These are phyloP conservation scores for Berkeleyomyces rouxiae DNA, from an alignment of 2,329 filamentous ascomycete species.

Conservation along the genomic window DNA sequence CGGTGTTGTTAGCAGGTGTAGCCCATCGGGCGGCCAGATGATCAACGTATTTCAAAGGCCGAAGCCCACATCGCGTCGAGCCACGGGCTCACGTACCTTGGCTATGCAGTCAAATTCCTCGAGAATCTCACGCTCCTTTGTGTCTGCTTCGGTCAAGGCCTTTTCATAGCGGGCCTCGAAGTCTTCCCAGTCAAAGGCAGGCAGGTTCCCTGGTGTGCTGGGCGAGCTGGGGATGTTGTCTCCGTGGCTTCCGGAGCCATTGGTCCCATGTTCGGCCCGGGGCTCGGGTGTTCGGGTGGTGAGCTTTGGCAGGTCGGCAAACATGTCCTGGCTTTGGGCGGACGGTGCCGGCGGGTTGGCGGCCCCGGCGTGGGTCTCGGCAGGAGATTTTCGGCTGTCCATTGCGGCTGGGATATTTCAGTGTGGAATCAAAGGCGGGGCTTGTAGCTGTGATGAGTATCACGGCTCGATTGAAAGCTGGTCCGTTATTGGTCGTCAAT, in stretches of 20 bases:
- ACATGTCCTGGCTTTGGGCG: not conserved
- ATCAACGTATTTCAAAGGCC: too few relatives aligned
- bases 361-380: not conserved
- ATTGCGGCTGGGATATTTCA: not conserved
- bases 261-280: not conserved
- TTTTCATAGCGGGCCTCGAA: conserved; percentile 53
- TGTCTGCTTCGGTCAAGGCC: conserved; percentile 45
- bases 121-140: conserved; percentile 47
- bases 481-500: too few relatives aligned
- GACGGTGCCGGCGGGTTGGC: not conserved
- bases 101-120: conserved; percentile 52
- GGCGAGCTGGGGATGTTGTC: conserved; percentile 20
- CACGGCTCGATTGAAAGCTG: too few relatives aligned
- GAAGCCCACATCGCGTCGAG: too few relatives aligned
- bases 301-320: conserved; percentile 6
- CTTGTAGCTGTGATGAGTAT: too few relatives aligned
- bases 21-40: too few relatives aligned
- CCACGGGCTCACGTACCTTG: too few relatives aligned
- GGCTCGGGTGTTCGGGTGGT: conserved; percentile 13
- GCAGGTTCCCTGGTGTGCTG: conserved; percentile 26
- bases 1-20: not conserved
- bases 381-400: not conserved
- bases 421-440: too few relatives aligned
- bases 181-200: conserved; percentile 57
- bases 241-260: not conserved